These are phyloP conservation scores for Neurospora hispaniola DNA, from an alignment of 495 filamentous ascomycete genomes.

Conservation along the genomic window DNA sequence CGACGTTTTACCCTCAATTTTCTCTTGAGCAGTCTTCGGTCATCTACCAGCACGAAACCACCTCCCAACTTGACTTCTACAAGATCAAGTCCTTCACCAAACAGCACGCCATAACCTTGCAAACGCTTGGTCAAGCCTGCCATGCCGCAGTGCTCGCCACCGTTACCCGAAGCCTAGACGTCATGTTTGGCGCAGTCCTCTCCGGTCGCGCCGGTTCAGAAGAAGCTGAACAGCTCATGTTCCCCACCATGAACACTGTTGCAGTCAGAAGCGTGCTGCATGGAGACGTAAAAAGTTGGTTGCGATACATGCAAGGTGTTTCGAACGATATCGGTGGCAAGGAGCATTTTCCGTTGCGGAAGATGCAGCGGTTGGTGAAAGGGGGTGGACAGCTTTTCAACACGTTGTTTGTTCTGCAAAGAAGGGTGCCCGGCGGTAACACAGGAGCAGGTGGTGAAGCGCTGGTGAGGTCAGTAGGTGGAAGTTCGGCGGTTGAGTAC, in stretches of 20 bases:
- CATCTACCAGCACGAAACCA: constrained; percentile 36
- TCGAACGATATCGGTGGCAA: constrained; percentile 39
- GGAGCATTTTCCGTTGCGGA: constrained; percentile 58
- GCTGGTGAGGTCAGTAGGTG: constrained; percentile 43
- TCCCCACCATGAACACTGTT: constrained; percentile 73
- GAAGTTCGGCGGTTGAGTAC: constrained; percentile 58
- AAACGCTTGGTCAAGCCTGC: constrained; percentile 54
- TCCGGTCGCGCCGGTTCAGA: constrained; percentile 53
- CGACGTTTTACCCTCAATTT: constrained; percentile 14
- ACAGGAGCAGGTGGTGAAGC: too few species aligned
- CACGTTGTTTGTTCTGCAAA: constrained; percentile 63
- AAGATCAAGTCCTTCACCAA: constrained; percentile 44
- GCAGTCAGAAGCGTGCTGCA: constrained; percentile 53
- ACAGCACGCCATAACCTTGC: constrained; percentile 46
- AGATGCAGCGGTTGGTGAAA: constrained; percentile 38
- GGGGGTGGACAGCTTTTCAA: constrained; percentile 42
- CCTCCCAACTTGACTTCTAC: constrained; percentile 25
- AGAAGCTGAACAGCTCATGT: constrained; percentile 47
- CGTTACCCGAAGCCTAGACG: constrained; percentile 45
- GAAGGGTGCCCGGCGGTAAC: not conserved
- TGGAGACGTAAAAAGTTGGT: constrained; percentile 47
- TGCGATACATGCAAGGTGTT: constrained; percentile 54
- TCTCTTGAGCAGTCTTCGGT: constrained; percentile 10
- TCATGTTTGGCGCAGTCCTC: constrained; percentile 60
- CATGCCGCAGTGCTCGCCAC: constrained; percentile 54